Conservation (phyloP, 2,329 filamentous ascomycete genomes). For the Pseudogymnoascus sp. region DNA sequence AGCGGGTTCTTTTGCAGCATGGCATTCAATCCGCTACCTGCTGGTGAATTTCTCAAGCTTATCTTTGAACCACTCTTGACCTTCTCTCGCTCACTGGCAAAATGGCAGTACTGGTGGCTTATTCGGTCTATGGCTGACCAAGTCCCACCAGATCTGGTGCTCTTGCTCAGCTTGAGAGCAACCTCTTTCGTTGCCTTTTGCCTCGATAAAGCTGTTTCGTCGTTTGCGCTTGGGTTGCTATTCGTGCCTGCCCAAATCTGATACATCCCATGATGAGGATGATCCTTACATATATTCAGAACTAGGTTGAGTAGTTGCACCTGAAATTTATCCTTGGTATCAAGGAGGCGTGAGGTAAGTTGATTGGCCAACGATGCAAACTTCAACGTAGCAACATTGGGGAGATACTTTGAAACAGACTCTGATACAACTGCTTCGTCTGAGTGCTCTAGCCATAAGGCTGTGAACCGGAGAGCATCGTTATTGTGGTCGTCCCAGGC, state of each 20-base stretch:
- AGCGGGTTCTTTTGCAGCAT: conserved; percentile 60
- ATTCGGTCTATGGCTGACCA: conserved; percentile 70
- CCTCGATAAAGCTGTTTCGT: conserved; percentile 67
- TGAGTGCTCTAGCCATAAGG: conserved; percentile 86
- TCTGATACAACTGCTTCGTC: conserved; percentile 69
- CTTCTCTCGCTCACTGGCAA: conserved; percentile 60
- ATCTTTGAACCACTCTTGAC: conserved; percentile 63
- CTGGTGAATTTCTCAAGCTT: conserved; percentile 53
- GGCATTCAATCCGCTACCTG: conserved; percentile 56
- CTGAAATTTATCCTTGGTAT: conserved; percentile 66
- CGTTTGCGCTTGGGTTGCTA: conserved; percentile 60
- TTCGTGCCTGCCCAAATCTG: conserved; percentile 83
- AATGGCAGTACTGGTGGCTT: conserved; percentile 56
- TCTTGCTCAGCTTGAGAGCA: conserved; percentile 51
- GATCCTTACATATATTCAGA: conserved; percentile 77
- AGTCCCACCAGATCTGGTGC: conserved; percentile 35
- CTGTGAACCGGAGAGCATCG: conserved; percentile 84
- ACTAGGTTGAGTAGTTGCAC: conserved; percentile 65
- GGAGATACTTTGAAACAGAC: conserved; percentile 63
- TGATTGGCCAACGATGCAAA: conserved; percentile 94
- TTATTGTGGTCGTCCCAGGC: conserved; percentile 86
- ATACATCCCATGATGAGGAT: conserved; percentile 96
- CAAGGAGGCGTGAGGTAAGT: conserved; percentile 82
- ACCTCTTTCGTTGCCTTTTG: conserved; percentile 66
- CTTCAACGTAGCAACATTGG: conserved; percentile 77